Evolutionary conservation across 495 filamentous ascomycete species (phyloP), one percentile per base, ranked within the genome.

Genomic region (Antarctomyces pellizariae): DNA sequence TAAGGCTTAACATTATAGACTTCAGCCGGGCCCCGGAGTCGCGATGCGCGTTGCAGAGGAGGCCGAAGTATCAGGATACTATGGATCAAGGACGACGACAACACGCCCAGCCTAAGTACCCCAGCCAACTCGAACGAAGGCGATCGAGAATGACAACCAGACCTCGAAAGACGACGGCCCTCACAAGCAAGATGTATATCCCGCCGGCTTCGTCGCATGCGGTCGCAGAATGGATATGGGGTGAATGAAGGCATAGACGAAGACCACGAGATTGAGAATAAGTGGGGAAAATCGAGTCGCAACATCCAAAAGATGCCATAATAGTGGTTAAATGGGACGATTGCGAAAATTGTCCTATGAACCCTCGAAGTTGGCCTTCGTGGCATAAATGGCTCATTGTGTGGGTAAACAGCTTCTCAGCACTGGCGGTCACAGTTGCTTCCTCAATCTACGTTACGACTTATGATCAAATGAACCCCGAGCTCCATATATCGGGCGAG

Each of bases 401-500:
- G 5, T 34, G 58, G 13, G 73, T 92, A 17, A 12, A 16, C 7
- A 11, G 22, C 13, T 1, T 7, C 13, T 29, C 18, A 24, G 7
- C 19, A 16, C 18, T 11, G 4, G 11, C 24, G 28, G 11, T 7
- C 7, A 22, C 7, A 22, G 19, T 22, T 22, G 19, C 19, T 2
- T 84, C 75, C 12, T 83, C 80, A 1, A 68, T 90, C 40, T 93
- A 97, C 42, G 84, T 80, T 2, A 64, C 64, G 5, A 89, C 75
- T 0, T 95, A 93, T 47, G 42, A 19, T n/a, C 82, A 91, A 45
- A 57, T 92, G 40, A 72, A 65, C 28, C 44, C 47, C n/a, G 75
- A 89, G 24, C 89, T 89, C 38, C 41, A 59, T 25, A 59, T 62
- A 32, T 70, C 72, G 0, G 61, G 64, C 23, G 47, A 74, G 19